phyloP scores from a whole-genome alignment of 108 stramenopile genomes.

The Conticribra weissflogii region DNA sequence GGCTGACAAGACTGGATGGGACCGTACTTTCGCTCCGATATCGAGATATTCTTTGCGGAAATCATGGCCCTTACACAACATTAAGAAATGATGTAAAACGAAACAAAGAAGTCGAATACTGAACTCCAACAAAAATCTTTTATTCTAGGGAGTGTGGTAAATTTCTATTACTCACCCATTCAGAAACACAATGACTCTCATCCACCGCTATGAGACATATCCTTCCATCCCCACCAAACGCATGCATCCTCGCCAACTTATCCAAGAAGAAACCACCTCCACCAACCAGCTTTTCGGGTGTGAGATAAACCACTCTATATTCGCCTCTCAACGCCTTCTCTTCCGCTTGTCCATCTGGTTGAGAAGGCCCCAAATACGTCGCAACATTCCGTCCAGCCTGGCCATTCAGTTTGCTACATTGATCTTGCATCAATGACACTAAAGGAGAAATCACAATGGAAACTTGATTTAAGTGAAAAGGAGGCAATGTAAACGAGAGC shows the following conservation, averaged over 20 bases:
- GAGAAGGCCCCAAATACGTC: conserved; percentile 70
- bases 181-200: conserved; percentile 93
- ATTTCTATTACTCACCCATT: conserved; percentile 86
- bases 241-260: conserved; percentile 48
- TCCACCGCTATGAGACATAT: conserved; percentile 89
- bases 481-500: conserved; percentile 90
- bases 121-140: too few relatives aligned
- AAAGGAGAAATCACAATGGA: conserved; percentile 73
- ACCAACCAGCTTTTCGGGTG: conserved; percentile 86
- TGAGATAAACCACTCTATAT: conserved; percentile 84
- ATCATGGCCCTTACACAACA: conserved; percentile 65
- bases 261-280: conserved; percentile 48
- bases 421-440: conserved; percentile 95
- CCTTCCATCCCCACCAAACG: conserved; percentile 5
- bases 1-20: conserved; percentile 35
- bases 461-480: conserved; percentile 60
- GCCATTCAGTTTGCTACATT: conserved; percentile 75
- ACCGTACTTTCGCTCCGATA: conserved; percentile 62
- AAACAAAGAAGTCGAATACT: too few relatives aligned
- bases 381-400: conserved; percentile 32
- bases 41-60: conserved; percentile 88
- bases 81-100: too few relatives aligned
- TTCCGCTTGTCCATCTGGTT: conserved; percentile 60
- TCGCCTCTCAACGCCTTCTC: conserved; percentile 58
- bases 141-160: too few relatives aligned